These are phyloP conservation scores for Aspergillus sp. DNA, from an alignment of 2,329 filamentous ascomycete genomes.

Conservation along the genomic window DNA sequence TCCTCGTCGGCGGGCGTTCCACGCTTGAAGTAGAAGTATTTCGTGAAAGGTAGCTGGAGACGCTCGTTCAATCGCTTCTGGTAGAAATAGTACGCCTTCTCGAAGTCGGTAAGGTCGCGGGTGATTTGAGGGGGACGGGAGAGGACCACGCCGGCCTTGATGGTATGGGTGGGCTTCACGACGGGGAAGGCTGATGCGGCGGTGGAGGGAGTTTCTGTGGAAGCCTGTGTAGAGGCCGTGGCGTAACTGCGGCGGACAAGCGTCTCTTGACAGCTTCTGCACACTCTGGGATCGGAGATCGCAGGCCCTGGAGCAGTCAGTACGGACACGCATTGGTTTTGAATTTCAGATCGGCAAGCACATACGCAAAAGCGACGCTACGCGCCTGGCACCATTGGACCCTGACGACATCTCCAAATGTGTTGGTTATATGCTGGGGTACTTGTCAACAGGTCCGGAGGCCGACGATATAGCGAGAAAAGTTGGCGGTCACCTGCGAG, in stretches of 20 bases:
- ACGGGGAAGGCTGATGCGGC: conserved; percentile 30
- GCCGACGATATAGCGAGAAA: conserved; percentile 34
- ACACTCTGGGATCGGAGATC: conserved; percentile 43
- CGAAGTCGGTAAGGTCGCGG: conserved; percentile 79
- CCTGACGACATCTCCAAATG: conserved; percentile 41
- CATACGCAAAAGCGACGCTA: conserved; percentile 44
- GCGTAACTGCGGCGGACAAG: conserved; percentile 44
- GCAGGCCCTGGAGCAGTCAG: conserved; percentile 33
- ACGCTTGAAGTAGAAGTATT: conserved; percentile 92
- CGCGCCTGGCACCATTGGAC: conserved; percentile 45
- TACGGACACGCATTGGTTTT: conserved; percentile 17
- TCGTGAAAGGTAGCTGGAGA: conserved; percentile 79
- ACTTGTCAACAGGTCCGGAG: conserved; percentile 18
- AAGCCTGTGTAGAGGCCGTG: conserved; percentile 44
- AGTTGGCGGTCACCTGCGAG: conserved; percentile 36
- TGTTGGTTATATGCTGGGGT: conserved; percentile 21
- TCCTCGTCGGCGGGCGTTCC: conserved; percentile 82
- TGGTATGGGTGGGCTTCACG: conserved; percentile 44
- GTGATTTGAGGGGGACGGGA: conserved; percentile 88
- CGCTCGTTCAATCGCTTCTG: conserved; percentile 96
- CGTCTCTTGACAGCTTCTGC: conserved; percentile 48
- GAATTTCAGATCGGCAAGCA: conserved; percentile 8
- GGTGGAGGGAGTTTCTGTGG: conserved; percentile 36
- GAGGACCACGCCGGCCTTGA: conserved; percentile 73
- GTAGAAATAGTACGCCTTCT: conserved; percentile 93